Percentiles rank a stretch among this genome's conserved stretches.
These are phyloP conservation scores for Taphrina confusa DNA, from an alignment of 1,139 yeast genomes.

Conservation along the genomic window DNA sequence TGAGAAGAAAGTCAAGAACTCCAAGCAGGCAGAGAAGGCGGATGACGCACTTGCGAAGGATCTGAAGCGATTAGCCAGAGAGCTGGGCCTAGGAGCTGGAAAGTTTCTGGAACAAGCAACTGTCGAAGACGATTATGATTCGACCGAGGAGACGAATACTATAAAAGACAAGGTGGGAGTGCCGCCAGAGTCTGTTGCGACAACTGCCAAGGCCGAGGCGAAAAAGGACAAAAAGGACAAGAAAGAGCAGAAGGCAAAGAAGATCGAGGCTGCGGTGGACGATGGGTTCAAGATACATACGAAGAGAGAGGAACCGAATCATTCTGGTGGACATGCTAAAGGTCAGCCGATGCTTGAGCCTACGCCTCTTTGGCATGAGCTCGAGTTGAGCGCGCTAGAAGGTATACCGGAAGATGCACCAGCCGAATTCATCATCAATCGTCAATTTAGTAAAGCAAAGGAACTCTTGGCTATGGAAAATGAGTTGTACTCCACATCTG, in stretches of 20 bases:
- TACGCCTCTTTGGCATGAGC: slow-evolving; percentile 26
- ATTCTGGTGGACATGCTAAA: slow-evolving; percentile 15
- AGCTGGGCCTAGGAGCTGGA: slow-evolving; percentile 56
- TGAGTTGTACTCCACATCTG: slow-evolving; percentile 45
- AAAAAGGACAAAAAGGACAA: slow-evolving; percentile 48
- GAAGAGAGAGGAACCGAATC: slow-evolving; percentile 38
- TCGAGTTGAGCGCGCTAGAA: slow-evolving; percentile 15
- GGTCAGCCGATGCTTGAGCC: slow-evolving; percentile 26
- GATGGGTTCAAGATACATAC: slow-evolving; percentile 42
- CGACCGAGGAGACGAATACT: slow-evolving; percentile 33
- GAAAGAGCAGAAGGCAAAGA: slow-evolving; percentile 45
- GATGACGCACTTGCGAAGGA: slow-evolving; percentile 60
- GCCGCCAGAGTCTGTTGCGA: neutral
- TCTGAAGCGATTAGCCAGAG: slow-evolving; percentile 49
- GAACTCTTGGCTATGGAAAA: slow-evolving; percentile 69
- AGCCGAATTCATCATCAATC: slow-evolving; percentile 56
- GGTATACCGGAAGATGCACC: slow-evolving; percentile 44
- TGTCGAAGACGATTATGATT: slow-evolving; percentile 51
- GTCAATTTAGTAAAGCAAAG: slow-evolving; percentile 67
- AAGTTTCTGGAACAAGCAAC: slow-evolving; percentile 67
- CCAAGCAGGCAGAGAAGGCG: slow-evolving; percentile 58
- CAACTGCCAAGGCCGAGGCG: slow-evolving; percentile 44
- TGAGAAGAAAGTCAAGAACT: slow-evolving; percentile 50
- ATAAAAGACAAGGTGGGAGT: neutral
- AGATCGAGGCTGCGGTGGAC: slow-evolving; percentile 41